Conservation (phyloP, 306 rosid species). For the Benincasa hispida region DNA sequence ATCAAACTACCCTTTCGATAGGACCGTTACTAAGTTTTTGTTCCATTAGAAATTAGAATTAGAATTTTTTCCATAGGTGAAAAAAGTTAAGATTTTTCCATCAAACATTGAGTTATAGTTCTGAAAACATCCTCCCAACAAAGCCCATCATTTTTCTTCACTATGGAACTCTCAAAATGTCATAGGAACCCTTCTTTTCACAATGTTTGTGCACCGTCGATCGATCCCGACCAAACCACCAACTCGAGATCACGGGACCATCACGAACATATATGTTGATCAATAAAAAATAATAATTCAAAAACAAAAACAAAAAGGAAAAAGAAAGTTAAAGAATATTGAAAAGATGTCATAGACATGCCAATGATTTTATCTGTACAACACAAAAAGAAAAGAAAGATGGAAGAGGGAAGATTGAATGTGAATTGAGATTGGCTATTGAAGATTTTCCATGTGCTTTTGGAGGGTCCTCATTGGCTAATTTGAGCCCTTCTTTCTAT, state of each 20-base stretch:
- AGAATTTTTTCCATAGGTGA: background rate
- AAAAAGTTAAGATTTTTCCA: conserved; percentile 9
- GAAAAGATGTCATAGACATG: background rate
- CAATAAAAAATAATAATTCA: background rate
- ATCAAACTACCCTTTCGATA: background rate
- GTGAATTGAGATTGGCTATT: background rate
- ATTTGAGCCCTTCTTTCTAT: background rate
- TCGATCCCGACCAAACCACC: background rate
- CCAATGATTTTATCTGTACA: background rate
- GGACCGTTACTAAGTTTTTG: background rate
- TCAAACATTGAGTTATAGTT: conserved; percentile 17
- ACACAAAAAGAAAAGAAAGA: background rate
- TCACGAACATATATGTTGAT: background rate
- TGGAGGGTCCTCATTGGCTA: background rate
- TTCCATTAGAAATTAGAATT: background rate
- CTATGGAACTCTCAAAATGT: background rate
- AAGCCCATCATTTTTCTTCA: background rate
- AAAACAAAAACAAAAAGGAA: too few species aligned
- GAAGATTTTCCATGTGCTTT: conserved; percentile 3
- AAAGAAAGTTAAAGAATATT: background rate
- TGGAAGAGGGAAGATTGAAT: background rate
- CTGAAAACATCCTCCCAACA: background rate
- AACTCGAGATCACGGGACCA: background rate
- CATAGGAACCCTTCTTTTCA: background rate
- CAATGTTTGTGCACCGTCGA: background rate